Evolutionary conservation across 306 rosid genomes (phyloP).

Genomic region (Betula pendula): DNA sequence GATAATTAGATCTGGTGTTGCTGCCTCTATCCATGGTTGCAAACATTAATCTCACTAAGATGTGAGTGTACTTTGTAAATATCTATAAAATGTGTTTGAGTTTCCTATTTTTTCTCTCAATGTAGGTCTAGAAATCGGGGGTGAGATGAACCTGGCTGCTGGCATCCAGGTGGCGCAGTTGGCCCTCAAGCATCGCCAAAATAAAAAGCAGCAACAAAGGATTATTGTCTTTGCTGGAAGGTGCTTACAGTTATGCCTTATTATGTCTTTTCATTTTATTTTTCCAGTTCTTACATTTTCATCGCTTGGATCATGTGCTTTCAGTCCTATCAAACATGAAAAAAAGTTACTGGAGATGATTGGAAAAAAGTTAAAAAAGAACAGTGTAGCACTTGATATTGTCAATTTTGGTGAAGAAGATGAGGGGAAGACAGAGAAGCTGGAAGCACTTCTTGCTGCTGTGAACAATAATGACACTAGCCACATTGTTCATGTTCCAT

Average conservation of each 20-base stretch:
- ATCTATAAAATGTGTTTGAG: neutral
- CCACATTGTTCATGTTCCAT: conserved; percentile 59
- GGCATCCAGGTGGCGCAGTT: conserved; percentile 96
- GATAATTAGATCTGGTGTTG: neutral
- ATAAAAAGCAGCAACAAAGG: conserved; percentile 96
- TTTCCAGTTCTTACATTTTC: conserved; percentile 11
- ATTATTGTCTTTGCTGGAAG: conserved; percentile 94
- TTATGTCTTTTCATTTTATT: conserved; percentile 10
- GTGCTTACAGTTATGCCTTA: conserved; percentile 27
- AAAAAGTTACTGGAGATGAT: conserved; percentile 81
- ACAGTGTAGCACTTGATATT: conserved; percentile 88
- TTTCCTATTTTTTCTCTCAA: neutral
- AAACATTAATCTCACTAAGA: neutral
- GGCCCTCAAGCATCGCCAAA: conserved; percentile 97
- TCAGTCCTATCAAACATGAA: conserved; percentile 74
- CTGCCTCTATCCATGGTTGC: neutral
- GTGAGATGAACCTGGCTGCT: conserved; percentile 94
- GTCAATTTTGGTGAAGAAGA: conserved; percentile 92
- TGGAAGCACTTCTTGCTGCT: conserved; percentile 78
- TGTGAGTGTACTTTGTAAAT: neutral
- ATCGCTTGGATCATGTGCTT: conserved; percentile 21
- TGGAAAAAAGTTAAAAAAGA: conserved; percentile 86
- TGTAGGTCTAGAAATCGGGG: conserved; percentile 86
- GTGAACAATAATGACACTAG: conserved; percentile 84
- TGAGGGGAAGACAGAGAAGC: conserved; percentile 79